A percentile compares a stretch with the other conserved stretches of the same genome.
These are phyloP conservation scores for Polyporus arcularius DNA, from an alignment of 768 basidiomycete genomes.

Conservation along the genomic window DNA sequence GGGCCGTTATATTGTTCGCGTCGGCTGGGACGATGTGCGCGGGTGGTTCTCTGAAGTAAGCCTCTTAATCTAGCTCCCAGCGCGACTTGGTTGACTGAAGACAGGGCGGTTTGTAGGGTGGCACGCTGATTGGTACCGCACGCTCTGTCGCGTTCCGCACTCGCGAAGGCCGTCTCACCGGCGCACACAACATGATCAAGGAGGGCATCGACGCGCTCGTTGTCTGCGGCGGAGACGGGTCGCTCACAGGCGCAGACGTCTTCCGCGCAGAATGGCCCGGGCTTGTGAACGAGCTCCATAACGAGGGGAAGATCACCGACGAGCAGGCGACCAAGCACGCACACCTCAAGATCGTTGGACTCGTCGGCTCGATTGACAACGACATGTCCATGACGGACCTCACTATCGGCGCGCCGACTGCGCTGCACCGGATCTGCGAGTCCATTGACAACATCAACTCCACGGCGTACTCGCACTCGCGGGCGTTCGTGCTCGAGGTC, in stretches of 20 bases:
- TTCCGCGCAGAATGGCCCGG: conserved; percentile 94
- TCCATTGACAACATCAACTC: conserved; percentile 98
- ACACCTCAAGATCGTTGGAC: conserved; percentile 94
- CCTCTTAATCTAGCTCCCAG: neutral
- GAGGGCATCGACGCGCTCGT: conserved; percentile 97
- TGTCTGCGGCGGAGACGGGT: conserved; percentile 97
- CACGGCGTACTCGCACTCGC: conserved; percentile 92
- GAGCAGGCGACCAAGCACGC: conserved; percentile 70
- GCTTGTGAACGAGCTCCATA: conserved; percentile 69
- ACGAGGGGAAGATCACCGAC: conserved; percentile 73
- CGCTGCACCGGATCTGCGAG: conserved; percentile 95
- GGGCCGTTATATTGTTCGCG: conserved; percentile 90
- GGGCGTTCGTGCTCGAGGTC: conserved; percentile 97
- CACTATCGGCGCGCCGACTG: conserved; percentile 96
- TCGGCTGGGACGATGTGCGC: conserved; percentile 97
- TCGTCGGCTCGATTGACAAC: conserved; percentile 98
- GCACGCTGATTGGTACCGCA: conserved; percentile 95
- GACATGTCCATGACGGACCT: conserved; percentile 98
- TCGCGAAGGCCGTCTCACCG: conserved; percentile 82
- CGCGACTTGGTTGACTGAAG: conserved; percentile 1
- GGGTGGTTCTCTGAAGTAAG: conserved; percentile 90
- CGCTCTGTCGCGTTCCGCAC: conserved; percentile 85
- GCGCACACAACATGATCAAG: conserved; percentile 88
- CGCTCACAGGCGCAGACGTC: conserved; percentile 92
- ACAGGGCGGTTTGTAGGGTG: conserved; percentile 54